Evolutionary conservation across 2,329 filamentous ascomycete species (phyloP), one percentile per base, ranked within the genome.

Genomic region (Diaporthe sp.): DNA sequence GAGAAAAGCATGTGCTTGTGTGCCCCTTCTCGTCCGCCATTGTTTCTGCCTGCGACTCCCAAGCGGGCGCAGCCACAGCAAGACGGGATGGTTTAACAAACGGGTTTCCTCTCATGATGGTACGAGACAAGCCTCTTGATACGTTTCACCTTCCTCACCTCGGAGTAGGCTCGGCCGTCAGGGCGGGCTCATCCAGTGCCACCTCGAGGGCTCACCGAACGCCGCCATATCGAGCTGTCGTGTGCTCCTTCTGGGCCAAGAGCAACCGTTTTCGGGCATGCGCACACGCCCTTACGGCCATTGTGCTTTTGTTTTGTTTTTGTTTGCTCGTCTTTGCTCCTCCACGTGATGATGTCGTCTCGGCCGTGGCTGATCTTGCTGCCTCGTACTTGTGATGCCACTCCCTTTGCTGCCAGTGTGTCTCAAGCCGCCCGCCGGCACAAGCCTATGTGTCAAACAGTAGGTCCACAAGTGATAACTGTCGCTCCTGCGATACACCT

Each of bases 91-190:
- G 65, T 55, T 53, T 8, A 31, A 69, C 65, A 69, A 28, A 39
- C 65, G 19, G 44, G 44, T 15, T n/a, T 61, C 22, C 59, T 46
- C 62, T 51, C 31, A 34, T 42, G 37, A 55, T 31, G 31, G 44
- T 58, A 46, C 49, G 49, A 74, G 72, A 76, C 72, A 74, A 53
- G 72, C 72, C 62, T 61, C 37, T 62, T 65, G 71, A 71, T 67
- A 71, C 74, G 74, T 74, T 71, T 58, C 74, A 76, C 70, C 61
- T 34, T 57, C 22, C 39, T 65, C 42, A 57, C 15, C 44, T 44
- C 17, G 10, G 22, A 55, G 17, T 19, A 65, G 61, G 10, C 58
- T 28, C 25, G 13, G 13, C 28, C 58, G 37, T 44, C 37, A 44
- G 31, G 19, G 25, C 37, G 15, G 15, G 10, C 61, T 55, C 22